These are phyloP conservation scores for Exophiala oligosperma DNA, from an alignment of 2,329 filamentous ascomycete species.

Conservation along the genomic window DNA sequence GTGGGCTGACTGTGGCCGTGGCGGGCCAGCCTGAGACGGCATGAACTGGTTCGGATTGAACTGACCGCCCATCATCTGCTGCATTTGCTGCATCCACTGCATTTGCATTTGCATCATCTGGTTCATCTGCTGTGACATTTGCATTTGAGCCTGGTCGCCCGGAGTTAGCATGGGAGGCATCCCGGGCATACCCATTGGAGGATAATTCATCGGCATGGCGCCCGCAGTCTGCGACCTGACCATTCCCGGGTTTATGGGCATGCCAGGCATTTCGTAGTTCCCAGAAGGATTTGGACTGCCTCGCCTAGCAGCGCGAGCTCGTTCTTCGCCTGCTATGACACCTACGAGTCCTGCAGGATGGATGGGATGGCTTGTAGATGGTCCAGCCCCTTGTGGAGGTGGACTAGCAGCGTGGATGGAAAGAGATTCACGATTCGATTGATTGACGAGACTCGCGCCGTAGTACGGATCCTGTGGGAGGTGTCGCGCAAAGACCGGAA, in stretches of 20 bases:
- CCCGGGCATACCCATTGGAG: constrained; percentile 24
- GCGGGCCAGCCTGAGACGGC: constrained; percentile 14
- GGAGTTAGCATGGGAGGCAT: constrained; percentile 49
- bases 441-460: constrained; percentile 73
- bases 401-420: constrained; percentile 57
- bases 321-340: constrained; percentile 83
- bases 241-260: constrained; percentile 33
- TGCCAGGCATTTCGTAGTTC: constrained; percentile 37
- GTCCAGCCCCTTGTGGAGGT: constrained; percentile 17
- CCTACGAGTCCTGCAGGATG: constrained; percentile 80
- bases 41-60: constrained; percentile 10
- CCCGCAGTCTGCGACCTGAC: constrained; percentile 41
- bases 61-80: constrained; percentile 61
- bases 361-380: constrained; percentile 31
- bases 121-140: constrained; percentile 80
- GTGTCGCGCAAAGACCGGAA: constrained; percentile 80
- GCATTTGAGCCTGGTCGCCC: constrained; percentile 72
- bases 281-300: constrained; percentile 70
- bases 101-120: constrained; percentile 93
- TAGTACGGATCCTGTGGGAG: constrained; percentile 84
- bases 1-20: constrained; percentile 23
- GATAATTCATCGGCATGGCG: constrained; percentile 29
- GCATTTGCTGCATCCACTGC: constrained; percentile 78
- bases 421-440: constrained; percentile 71
- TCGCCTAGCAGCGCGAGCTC: constrained; percentile 72